Evolutionary conservation across 2,329 filamentous ascomycete species (phyloP).

Genomic region (Akanthomyces lecanii): DNA sequence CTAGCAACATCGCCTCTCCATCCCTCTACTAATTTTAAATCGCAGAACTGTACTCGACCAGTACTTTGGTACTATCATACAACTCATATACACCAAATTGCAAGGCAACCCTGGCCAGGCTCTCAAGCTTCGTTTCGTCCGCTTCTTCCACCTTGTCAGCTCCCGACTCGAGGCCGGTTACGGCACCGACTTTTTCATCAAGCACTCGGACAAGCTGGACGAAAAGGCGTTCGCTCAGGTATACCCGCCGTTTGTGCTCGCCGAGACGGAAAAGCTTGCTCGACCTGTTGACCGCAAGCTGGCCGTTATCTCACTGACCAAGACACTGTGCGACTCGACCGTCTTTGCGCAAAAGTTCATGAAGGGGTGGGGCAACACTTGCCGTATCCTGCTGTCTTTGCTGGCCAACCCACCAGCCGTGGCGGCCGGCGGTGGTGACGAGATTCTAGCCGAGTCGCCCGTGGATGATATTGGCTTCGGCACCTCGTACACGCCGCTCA

Average conservation of each 20-base stretch:
- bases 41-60: constrained; percentile 59
- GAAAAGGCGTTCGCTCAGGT: constrained; percentile 74
- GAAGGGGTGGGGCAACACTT: constrained; percentile 89
- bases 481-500: constrained; percentile 87
- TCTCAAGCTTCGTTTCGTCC: constrained; percentile 80
- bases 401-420: constrained; percentile 80
- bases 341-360: constrained; percentile 77
- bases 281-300: constrained; percentile 88
- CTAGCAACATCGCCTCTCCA: neutral
- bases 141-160: constrained; percentile 91
- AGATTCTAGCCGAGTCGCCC: constrained; percentile 79
- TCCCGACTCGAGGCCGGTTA: constrained; percentile 74
- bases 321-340: constrained; percentile 80
- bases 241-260: constrained; percentile 82
- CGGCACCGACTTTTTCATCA: constrained; percentile 88
- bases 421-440: constrained; percentile 60
- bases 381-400: constrained; percentile 81
- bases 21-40: constrained; percentile 24
- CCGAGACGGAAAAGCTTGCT: constrained; percentile 81
- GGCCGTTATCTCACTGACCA: constrained; percentile 88
- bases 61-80: constrained; percentile 77
- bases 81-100: constrained; percentile 74
- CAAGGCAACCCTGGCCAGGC: constrained; percentile 67
- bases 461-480: constrained; percentile 95
- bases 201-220: constrained; percentile 77